These are phyloP conservation scores for Wickerhamiella galacta DNA, from an alignment of 805 yeast species.

Conservation along the genomic window DNA sequence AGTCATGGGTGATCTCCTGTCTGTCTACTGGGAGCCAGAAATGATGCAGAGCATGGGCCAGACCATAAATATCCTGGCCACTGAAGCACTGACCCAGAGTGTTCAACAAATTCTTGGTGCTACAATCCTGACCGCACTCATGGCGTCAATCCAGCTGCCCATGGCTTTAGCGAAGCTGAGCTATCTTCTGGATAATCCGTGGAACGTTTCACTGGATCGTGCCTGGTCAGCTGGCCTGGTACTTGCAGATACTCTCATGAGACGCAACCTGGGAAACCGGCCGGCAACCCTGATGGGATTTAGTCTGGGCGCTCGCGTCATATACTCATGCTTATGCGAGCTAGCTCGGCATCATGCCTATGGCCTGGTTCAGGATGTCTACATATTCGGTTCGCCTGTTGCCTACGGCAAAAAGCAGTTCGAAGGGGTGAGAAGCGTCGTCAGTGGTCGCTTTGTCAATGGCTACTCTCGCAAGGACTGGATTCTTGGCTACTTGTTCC, in stretches of 20 bases:
- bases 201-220: slow-evolving; percentile 92
- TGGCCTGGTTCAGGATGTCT: slow-evolving; percentile 81
- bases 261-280: slow-evolving; percentile 77
- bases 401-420: slow-evolving; percentile 66
- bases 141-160: slow-evolving; percentile 87
- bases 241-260: slow-evolving; percentile 75
- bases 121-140: slow-evolving; percentile 71
- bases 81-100: slow-evolving; percentile 82
- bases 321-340: slow-evolving; percentile 76
- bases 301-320: slow-evolving; percentile 82
- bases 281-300: slow-evolving; percentile 90
- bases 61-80: slow-evolving; percentile 81
- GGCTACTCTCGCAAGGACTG: slow-evolving; percentile 89
- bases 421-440: slow-evolving; percentile 64
- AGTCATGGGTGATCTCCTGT: slow-evolving; percentile 88
- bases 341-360: slow-evolving; percentile 70
- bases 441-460: slow-evolving; percentile 76
- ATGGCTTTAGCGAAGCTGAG: slow-evolving; percentile 80
- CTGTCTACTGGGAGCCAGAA: slow-evolving; percentile 95
- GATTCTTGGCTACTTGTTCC: slow-evolving; percentile 84
- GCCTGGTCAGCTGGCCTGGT: slow-evolving; percentile 94
- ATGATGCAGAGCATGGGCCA: slow-evolving; percentile 93
- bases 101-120: slow-evolving; percentile 91
- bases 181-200: slow-evolving; percentile 84
- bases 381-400: slow-evolving; percentile 74